phyloP scores from a whole-genome alignment of 2,329 filamentous ascomycete species.

The Verticillium tricorpus region DNA sequence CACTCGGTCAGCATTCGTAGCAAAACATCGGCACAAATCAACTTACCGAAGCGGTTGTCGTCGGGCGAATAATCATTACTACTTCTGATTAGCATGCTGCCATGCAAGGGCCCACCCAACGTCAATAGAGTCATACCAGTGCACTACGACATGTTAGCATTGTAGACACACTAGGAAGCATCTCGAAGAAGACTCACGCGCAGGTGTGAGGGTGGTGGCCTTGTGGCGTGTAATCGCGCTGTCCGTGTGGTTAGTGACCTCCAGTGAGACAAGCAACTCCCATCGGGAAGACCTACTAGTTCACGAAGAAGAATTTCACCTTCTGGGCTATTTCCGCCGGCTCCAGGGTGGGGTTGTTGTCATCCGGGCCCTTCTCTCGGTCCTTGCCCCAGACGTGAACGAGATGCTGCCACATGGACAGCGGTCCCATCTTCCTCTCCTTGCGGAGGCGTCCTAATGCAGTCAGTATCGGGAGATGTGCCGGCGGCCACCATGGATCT shows the following conservation, averaged over 20 bases:
- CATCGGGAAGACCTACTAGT: slow-evolving; percentile 30
- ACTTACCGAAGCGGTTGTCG: slow-evolving; percentile 20
- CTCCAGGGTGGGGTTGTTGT: slow-evolving; percentile 22
- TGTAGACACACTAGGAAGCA: neutral
- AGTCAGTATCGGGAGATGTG: slow-evolving; percentile 8
- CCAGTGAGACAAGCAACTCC: neutral
- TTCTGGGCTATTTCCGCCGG: slow-evolving; percentile 35
- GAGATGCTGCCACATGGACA: slow-evolving; percentile 40
- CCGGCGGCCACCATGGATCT: neutral
- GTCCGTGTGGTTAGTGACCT: neutral
- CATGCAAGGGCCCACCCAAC: neutral
- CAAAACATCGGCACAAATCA: neutral
- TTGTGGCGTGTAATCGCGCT: slow-evolving; percentile 8
- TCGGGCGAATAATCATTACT: slow-evolving; percentile 18
- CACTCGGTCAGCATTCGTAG: slow-evolving; percentile 1
- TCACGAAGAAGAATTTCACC: slow-evolving; percentile 41
- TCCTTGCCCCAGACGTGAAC: slow-evolving; percentile 39
- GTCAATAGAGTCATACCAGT: neutral
- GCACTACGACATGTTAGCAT: neutral
- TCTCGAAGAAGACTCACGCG: neutral
- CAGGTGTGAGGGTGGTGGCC: slow-evolving; percentile 12
- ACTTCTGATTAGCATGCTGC: neutral
- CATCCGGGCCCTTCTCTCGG: slow-evolving; percentile 20
- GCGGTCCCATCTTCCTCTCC: slow-evolving; percentile 42
- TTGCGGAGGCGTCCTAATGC: slow-evolving; percentile 34